Conservation (phyloP, 306 rosid species). For the Acmispon strigosus region DNA sequence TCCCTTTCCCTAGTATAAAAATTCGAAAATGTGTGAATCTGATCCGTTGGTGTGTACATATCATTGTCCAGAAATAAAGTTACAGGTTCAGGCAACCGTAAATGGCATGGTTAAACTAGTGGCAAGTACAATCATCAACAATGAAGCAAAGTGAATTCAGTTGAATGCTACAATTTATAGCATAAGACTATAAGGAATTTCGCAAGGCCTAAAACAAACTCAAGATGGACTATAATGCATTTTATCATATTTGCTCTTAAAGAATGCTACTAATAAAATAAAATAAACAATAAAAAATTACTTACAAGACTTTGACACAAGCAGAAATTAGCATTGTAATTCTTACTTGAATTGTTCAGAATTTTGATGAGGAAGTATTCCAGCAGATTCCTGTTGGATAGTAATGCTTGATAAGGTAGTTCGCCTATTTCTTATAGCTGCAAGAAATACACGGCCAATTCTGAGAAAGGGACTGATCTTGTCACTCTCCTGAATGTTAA, state of each 20-base stretch:
- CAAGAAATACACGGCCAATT: constrained; percentile 29
- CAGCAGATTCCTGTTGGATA: constrained; percentile 18
- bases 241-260: background rate
- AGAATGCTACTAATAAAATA: background rate
- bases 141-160: background rate
- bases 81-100: no score
- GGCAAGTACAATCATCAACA: background rate
- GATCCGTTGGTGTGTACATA: background rate
- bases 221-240: background rate
- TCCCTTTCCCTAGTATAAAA: background rate
- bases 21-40: background rate
- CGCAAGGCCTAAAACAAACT: background rate
- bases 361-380: constrained; percentile 1
- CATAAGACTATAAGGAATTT: background rate
- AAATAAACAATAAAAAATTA: background rate
- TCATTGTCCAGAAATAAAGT: background rate
- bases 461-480: constrained; percentile 30
- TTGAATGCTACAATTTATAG: background rate
- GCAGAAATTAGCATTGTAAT: background rate
- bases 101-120: no score
- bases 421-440: constrained; percentile 25
- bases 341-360: constrained; percentile 40
- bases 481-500: background rate
- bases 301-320: no score
- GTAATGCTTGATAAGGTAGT: background rate